Evolutionary conservation across 352 stramenopile species (phyloP), one percentile per base, ranked within the genome.

Genomic region (Thalassiosira mediterranea): DNA sequence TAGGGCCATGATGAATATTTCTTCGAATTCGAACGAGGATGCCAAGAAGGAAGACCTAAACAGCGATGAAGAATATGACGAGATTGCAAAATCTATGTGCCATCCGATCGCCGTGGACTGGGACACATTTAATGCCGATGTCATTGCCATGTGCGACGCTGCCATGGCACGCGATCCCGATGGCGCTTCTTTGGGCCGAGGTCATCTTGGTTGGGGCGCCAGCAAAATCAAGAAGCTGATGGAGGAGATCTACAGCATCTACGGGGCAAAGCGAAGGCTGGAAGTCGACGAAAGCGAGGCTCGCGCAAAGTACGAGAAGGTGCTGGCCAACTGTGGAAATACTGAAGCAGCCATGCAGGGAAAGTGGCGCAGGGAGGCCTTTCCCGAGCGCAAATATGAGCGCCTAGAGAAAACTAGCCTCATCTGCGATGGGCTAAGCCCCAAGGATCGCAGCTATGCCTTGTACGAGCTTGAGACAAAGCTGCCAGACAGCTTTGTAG

Each of bases 401-500:
- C 49, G 84, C 19, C 69, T 91, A 15, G 68, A 79, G 38, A 68
- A 44, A 29, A 44, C 69, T n/a, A 84, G 90, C 69, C 74, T 84
- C 1, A 77, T 92, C 38, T 93, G 88, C 48, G 84, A 83, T 57
- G 88, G 88, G 3, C 67, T 93, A 2, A 89, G 77, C 1, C 58
- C 82, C 10, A 58, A 89, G 8, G 88, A 93, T 78, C 79, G 90
- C 54, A 65, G 65, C 10, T 89, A 87, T 73, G 88, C 88, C 32
- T 78, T 83, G 46, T 89, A 92, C 49, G 88, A 93, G 46, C 58
- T 91, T 4, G 70, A 80, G 62, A 93, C 86, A 3, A 88, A 47
- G 42, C 63, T 94, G 28, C 64, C 68, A 21, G 86, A 94, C 48
- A 88, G 77, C 52, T 94, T 94, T 71, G 72, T 92, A 48, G 86